phyloP scores from a whole-genome alignment of 2,329 filamentous ascomycete genomes.

The Penicillium brasilianum region DNA sequence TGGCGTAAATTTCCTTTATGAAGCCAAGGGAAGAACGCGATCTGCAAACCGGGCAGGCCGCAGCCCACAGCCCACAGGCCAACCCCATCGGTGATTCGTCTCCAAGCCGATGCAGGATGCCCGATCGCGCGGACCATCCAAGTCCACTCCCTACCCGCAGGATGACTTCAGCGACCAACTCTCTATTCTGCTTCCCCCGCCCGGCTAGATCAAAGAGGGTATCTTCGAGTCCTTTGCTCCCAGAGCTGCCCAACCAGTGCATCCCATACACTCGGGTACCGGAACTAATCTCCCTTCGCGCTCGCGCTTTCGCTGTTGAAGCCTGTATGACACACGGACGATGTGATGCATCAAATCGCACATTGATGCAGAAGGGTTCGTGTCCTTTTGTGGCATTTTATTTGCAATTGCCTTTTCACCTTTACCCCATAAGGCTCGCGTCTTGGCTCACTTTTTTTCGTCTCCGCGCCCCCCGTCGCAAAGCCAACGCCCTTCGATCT shows the following conservation, averaged over 20 bases:
- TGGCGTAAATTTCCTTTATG: slow-evolving; percentile 27
- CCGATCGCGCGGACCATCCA: slow-evolving; percentile 14
- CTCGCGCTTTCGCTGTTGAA: neutral
- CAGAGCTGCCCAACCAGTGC: neutral
- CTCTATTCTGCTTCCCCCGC: neutral
- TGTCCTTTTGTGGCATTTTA: slow-evolving; percentile 2
- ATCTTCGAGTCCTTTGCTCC: neutral
- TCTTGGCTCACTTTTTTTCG: neutral
- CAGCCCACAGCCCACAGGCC: neutral
- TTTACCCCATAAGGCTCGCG: neutral
- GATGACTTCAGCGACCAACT: neutral
- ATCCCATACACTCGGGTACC: slow-evolving; percentile 1
- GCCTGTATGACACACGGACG: slow-evolving; percentile 19
- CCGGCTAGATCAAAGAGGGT: neutral
- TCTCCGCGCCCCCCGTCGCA: neutral
- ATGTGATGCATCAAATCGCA: slow-evolving; percentile 24
- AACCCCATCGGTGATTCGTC: slow-evolving; percentile 13
- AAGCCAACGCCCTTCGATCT: neutral
- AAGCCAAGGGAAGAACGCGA: slow-evolving; percentile 15
- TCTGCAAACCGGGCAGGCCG: slow-evolving; percentile 18
- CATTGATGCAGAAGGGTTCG: slow-evolving; percentile 13
- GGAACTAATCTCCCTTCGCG: neutral
- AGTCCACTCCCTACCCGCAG: neutral
- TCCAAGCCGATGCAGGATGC: slow-evolving; percentile 17
- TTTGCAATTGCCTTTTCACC: neutral